Percentiles rank a stretch among this genome's conserved stretches.
phyloP scores from a whole-genome alignment of 1,284 basidiomycete species.

The Malassezia dermatis region DNA sequence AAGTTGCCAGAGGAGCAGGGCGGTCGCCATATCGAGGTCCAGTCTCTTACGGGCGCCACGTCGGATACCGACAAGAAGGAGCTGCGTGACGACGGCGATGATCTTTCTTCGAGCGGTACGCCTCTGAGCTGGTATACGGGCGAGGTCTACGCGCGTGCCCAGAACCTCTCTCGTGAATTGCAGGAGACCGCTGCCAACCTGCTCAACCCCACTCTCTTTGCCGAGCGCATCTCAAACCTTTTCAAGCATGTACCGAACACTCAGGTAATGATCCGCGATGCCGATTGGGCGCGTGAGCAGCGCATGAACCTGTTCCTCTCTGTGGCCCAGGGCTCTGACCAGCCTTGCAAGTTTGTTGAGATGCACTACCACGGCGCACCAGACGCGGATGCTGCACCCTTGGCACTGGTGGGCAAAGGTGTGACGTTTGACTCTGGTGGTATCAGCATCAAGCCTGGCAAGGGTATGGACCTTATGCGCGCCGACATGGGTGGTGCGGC shows the following conservation, averaged over 20 bases:
- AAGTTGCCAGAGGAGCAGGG: conserved; percentile 30
- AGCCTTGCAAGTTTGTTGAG: conserved; percentile 77
- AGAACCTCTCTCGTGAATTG: conserved; percentile 75
- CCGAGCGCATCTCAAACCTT: conserved; percentile 60
- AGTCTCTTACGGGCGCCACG: conserved; percentile 25
- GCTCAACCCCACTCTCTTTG: conserved; percentile 55
- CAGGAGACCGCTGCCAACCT: conserved; percentile 73
- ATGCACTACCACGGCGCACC: conserved; percentile 72
- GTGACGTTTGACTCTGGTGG: conserved; percentile 63
- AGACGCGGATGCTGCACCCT: conserved; percentile 55
- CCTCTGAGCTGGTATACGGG: conserved; percentile 44
- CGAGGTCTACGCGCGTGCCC: conserved; percentile 61
- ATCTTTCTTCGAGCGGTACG: conserved; percentile 24
- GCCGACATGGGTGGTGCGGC: conserved; percentile 55
- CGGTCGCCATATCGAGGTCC: conserved; percentile 33
- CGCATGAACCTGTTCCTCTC: conserved; percentile 82
- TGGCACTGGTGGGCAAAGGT: conserved; percentile 73
- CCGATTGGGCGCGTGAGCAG: conserved; percentile 73
- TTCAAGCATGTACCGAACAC: conserved; percentile 63
- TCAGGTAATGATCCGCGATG: conserved; percentile 62
- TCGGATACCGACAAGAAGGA: conserved; percentile 31
- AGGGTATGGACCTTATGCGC: conserved; percentile 54
- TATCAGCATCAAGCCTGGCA: conserved; percentile 68
- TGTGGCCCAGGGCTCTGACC: conserved; percentile 68
- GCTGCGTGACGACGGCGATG: conserved; percentile 34